Evolutionary conservation across 257 asterid genomes (phyloP), one percentile per base, ranked within the genome.

Genomic region (Solanum tarapatanum): DNA sequence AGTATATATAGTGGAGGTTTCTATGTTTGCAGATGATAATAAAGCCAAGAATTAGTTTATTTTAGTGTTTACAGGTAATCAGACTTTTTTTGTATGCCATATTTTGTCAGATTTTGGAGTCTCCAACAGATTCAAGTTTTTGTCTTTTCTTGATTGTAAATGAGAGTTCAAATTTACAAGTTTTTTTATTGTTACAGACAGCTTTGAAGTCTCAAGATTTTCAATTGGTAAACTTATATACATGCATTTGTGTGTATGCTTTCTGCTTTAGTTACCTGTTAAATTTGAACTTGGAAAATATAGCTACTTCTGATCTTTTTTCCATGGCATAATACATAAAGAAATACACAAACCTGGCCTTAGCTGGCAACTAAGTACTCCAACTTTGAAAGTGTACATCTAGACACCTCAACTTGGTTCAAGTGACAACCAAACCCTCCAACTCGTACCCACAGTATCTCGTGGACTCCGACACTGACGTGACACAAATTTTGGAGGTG

Each of bases 41-140:
- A 30, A 48, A 82, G 85, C 91, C 91, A 87, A 90, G 86, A 88
- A 70, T 19, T 43, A 87, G 92, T 89, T 76, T 88, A 92, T 88
- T 66, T 86, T 88, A 62, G 70, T 43, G 75, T 84, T 80, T 79
- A 84, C 39, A 83, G 76, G 73, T 16, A 12, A 66, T 64, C 60
- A n/a, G 19, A 30, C 79, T 33, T 84, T 55, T 35, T 79, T 30
- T 86, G 26, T 43, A 88, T 92, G 82, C 93, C 76, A 26, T 36
- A 33, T 74, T 88, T 89, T 90, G 92, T 90, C 94, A 85, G 72
- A 86, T 85, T 76, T 84, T 89, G 88, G 86, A 51, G 70, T 19
- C 13, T 51, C 48, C 45, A 11, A 87, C 41, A 60, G 6, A 72
- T 28, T 24, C 73, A 88, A 48, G 14, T 17, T 36, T 51, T 70